phyloP scores from a whole-genome alignment of 106 monocot species.

The Acorus gramineus region DNA sequence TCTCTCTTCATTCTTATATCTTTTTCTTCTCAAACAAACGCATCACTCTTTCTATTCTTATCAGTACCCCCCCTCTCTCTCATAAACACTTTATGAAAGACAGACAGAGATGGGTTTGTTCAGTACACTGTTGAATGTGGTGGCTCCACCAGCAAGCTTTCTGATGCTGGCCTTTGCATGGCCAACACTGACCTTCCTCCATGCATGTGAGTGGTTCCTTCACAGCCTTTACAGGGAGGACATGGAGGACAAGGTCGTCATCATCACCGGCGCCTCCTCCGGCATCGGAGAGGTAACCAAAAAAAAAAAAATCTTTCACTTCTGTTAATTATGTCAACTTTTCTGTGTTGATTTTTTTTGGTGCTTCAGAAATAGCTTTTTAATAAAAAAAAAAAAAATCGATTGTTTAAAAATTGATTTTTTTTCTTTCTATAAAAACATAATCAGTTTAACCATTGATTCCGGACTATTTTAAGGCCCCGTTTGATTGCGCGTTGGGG shows the following conservation, averaged over 20 bases:
- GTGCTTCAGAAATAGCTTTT: not conserved
- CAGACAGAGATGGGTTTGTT: slow-evolving; percentile 33
- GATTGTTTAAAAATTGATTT: too few relatives aligned
- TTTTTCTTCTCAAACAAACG: too few relatives aligned
- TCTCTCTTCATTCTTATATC: not conserved
- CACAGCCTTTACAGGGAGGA: slow-evolving; percentile 36
- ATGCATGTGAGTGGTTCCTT: slow-evolving; percentile 39
- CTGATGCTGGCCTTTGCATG: slow-evolving; percentile 77
- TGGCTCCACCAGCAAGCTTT: slow-evolving; percentile 73
- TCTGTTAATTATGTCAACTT: too few relatives aligned
- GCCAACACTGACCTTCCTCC: slow-evolving; percentile 58
- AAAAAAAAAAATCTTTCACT: too few relatives aligned
- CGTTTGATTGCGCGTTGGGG: too few relatives aligned
- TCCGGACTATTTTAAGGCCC: too few relatives aligned
- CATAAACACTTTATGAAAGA: too few relatives aligned
- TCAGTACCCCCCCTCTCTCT: too few relatives aligned
- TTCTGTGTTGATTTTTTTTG: not conserved
- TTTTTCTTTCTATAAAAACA: too few relatives aligned
- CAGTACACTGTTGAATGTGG: slow-evolving; percentile 44
- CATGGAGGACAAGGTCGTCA: slow-evolving; percentile 68
- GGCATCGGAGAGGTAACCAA: slow-evolving; percentile 71
- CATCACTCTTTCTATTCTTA: too few relatives aligned
- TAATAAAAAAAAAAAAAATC: not conserved
- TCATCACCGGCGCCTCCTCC: slow-evolving; percentile 80
- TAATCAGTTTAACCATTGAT: too few relatives aligned